Evolutionary conservation across 345 rosid genomes (phyloP).

Genomic region (Camelina neglecta): DNA sequence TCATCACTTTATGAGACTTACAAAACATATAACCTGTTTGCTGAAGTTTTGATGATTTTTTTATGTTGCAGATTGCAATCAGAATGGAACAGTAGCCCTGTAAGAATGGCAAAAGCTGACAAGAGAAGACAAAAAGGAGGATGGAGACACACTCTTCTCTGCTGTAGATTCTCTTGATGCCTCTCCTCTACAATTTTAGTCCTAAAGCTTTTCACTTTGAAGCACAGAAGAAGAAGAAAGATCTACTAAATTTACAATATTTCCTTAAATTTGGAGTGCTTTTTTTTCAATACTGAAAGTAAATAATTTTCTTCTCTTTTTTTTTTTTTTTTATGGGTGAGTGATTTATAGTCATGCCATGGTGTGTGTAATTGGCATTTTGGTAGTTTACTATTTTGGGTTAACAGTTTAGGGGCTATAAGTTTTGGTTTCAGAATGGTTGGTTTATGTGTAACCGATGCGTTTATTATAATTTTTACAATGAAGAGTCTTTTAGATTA

Average conservation of each 20-base stretch:
- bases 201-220: constrained; percentile 40
- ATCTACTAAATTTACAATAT: constrained; percentile 29
- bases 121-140: constrained; percentile 61
- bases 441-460: constrained; percentile 31
- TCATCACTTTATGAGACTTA: not conserved
- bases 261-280: not conserved
- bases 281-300: constrained; percentile 30
- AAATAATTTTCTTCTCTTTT: constrained; percentile 18
- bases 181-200: constrained; percentile 17
- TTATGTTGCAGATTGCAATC: constrained; percentile 67
- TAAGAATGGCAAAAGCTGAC: constrained; percentile 83
- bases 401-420: constrained; percentile 26
- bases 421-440: constrained; percentile 30
- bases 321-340: not conserved
- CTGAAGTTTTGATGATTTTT: not conserved
- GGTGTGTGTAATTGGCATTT: constrained; percentile 42
- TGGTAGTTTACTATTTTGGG: constrained; percentile 33
- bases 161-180: constrained; percentile 84
- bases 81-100: constrained; percentile 94
- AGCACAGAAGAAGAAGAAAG: constrained; percentile 38
- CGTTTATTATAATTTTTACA: constrained; percentile 15
- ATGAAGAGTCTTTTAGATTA: not conserved
- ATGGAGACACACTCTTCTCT: constrained; percentile 71
- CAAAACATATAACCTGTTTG: not conserved
- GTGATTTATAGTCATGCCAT: constrained; percentile 30